Evolutionary conservation across 1,284 basidiomycete genomes (phyloP).

Genomic region (Amylostereum areolatum): DNA sequence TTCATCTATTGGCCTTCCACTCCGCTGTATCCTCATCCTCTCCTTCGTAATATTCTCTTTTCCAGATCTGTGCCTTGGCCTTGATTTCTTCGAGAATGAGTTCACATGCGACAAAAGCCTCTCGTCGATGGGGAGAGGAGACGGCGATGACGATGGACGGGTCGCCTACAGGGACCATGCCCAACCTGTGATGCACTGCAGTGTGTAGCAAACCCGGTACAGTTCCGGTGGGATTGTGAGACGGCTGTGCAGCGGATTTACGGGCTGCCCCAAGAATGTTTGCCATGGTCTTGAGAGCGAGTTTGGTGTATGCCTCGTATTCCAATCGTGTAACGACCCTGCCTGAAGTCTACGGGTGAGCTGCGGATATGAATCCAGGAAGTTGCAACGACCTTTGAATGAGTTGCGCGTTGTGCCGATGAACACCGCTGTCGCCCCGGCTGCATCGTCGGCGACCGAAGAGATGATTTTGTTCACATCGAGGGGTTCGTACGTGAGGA

Average conservation of each 20-base stretch:
- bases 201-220: conserved; percentile 42
- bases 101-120: conserved; percentile 78
- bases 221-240: conserved; percentile 30
- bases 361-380: background rate
- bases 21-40: conserved; percentile 52
- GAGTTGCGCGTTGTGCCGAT: conserved; percentile 67
- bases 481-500: conserved; percentile 54
- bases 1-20: conserved; percentile 64
- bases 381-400: conserved; percentile 40
- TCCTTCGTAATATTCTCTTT: conserved; percentile 78
- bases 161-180: conserved; percentile 72
- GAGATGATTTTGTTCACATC: conserved; percentile 50
- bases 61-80: conserved; percentile 82
- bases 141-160: conserved; percentile 83
- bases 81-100: conserved; percentile 82
- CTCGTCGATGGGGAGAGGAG: conserved; percentile 79
- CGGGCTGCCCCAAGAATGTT: conserved; percentile 51
- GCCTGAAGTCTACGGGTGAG: conserved; percentile 36
- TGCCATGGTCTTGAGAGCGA: conserved; percentile 77
- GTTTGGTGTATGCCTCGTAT: conserved; percentile 78
- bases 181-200: conserved; percentile 74
- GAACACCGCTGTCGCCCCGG: conserved; percentile 71
- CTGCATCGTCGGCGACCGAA: conserved; percentile 55
- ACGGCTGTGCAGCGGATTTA: conserved; percentile 33
- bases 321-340: conserved; percentile 69